These are phyloP conservation scores for Orobanche coerulescens DNA, from an alignment of 257 asterid species.

Conservation along the genomic window DNA sequence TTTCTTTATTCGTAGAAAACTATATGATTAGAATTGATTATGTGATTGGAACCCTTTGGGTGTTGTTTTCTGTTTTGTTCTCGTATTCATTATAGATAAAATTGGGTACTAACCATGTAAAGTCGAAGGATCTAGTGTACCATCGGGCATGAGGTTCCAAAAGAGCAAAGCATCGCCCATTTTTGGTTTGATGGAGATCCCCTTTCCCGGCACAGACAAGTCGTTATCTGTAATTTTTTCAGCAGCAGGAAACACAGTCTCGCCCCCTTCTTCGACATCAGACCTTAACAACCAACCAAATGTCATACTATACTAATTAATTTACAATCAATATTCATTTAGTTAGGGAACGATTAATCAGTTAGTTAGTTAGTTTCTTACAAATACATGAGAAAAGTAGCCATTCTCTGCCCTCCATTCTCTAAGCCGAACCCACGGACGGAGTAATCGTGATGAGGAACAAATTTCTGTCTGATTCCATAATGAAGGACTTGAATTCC, in stretches of 20 bases:
- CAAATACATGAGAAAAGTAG: slow-evolving; percentile 79
- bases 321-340: no score
- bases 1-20: no score
- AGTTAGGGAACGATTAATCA: no score
- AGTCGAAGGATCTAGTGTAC: slow-evolving; percentile 51
- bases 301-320: no score
- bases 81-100: not conserved
- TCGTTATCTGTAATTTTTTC: slow-evolving; percentile 40
- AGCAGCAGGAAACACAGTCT: slow-evolving; percentile 61
- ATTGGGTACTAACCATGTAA: slow-evolving; percentile 47
- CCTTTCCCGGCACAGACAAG: slow-evolving; percentile 37
- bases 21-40: no score
- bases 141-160: slow-evolving; percentile 74
- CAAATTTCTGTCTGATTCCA: slow-evolving; percentile 67
- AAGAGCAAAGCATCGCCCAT: no score
- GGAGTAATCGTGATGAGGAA: slow-evolving; percentile 62
- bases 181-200: slow-evolving; percentile 56
- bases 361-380: slow-evolving; percentile 25
- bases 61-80: no score
- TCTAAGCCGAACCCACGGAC: slow-evolving; percentile 47
- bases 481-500: slow-evolving; percentile 65
- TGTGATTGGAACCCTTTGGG: no score
- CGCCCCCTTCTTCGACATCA: slow-evolving; percentile 85
- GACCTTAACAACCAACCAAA: slow-evolving; percentile 35
- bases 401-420: slow-evolving; percentile 67